Evolutionary conservation across 768 basidiomycete species (phyloP).

Genomic region (Trametes punicea): DNA sequence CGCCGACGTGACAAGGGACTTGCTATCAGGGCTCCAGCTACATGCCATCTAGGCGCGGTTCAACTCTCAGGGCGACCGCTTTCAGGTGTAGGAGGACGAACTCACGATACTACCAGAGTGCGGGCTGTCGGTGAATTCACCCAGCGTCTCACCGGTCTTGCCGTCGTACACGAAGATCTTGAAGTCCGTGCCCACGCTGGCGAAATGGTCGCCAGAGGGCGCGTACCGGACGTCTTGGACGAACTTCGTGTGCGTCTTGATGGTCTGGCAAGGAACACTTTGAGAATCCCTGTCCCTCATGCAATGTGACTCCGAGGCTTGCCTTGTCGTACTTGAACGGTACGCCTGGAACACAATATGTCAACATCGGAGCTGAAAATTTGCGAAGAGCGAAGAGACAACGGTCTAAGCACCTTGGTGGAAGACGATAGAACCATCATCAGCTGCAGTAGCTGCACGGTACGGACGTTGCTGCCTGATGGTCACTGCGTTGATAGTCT

Average conservation of each 20-base stretch:
- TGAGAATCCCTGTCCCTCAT: not conserved
- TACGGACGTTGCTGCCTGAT: conserved; percentile 88
- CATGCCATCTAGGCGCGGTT: conserved; percentile 52
- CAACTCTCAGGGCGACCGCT: not conserved
- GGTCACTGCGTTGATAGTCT: conserved; percentile 86
- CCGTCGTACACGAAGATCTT: conserved; percentile 91
- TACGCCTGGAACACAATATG: conserved; percentile 45
- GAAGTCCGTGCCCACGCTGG: conserved; percentile 84
- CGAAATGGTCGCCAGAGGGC: conserved; percentile 78
- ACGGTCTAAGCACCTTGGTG: conserved; percentile 59
- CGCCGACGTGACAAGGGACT: conserved; percentile 73
- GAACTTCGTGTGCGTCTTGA: conserved; percentile 87
- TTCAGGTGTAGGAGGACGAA: conserved; percentile 12
- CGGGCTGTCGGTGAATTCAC: conserved; percentile 61
- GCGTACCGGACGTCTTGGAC: conserved; percentile 88
- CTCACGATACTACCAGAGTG: conserved; percentile 78
- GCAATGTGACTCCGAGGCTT: not conserved
- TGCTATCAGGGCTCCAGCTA: conserved; percentile 79
- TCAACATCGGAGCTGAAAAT: not conserved
- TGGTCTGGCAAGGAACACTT: conserved; percentile 44
- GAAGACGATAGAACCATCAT: conserved; percentile 79
- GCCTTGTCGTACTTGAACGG: conserved; percentile 92
- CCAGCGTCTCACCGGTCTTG: conserved; percentile 74
- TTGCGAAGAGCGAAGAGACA: not conserved
- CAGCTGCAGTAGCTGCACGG: conserved; percentile 84